These are phyloP conservation scores for Aspergillus sp. DNA, from an alignment of 2,329 filamentous ascomycete species.

Conservation along the genomic window DNA sequence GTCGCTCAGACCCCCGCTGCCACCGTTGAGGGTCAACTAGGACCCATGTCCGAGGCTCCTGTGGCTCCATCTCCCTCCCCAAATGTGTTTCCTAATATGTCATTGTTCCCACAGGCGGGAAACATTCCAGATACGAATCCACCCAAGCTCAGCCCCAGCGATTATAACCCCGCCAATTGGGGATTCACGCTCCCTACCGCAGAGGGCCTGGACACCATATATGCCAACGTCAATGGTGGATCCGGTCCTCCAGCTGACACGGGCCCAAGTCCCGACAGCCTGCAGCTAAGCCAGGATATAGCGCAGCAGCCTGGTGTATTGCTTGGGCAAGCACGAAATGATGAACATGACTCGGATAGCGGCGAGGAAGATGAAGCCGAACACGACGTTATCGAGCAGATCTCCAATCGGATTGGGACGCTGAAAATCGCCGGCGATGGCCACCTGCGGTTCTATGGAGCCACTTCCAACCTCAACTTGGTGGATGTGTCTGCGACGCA, in stretches of 20 bases:
- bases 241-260: slow-evolving; percentile 12
- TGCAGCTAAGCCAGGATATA: slow-evolving; percentile 19
- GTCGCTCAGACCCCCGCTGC: slow-evolving; percentile 6
- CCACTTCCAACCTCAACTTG: slow-evolving; percentile 37
- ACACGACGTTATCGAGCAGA: slow-evolving; percentile 34
- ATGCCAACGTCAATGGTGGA: slow-evolving; percentile 21
- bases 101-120: slow-evolving; percentile 7
- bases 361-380: slow-evolving; percentile 31
- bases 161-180: slow-evolving; percentile 20
- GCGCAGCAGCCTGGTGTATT: slow-evolving; percentile 16
- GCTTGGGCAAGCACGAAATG: slow-evolving; percentile 12
- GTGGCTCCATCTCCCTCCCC: slow-evolving; percentile 7
- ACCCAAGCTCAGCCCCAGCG: slow-evolving; percentile 14
- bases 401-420: slow-evolving; percentile 37
- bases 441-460: slow-evolving; percentile 36
- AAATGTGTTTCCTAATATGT: slow-evolving; percentile 7
- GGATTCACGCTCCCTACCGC: slow-evolving; percentile 29
- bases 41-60: slow-evolving; percentile 1
- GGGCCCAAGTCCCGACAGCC: slow-evolving; percentile 16
- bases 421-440: slow-evolving; percentile 36
- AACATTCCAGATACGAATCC: slow-evolving; percentile 11
- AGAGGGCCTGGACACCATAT: slow-evolving; percentile 26
- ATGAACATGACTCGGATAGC: slow-evolving; percentile 24
- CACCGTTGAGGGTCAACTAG: slow-evolving; percentile 6
- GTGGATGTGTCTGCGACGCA: slow-evolving; percentile 30